Conservation (phyloP, 257 asterid genomes). For the Scutellaria minor region DNA sequence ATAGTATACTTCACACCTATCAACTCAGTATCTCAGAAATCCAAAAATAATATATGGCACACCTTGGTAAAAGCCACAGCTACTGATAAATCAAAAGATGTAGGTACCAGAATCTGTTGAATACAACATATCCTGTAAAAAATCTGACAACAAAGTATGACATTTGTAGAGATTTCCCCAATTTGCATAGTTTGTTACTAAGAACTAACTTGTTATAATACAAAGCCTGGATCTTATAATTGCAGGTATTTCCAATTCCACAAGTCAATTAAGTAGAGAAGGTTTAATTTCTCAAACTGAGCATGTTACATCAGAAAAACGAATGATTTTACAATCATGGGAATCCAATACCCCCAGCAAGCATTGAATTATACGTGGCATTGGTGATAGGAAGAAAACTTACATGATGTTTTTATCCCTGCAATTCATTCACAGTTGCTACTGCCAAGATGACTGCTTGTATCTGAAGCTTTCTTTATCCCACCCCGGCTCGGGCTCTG, state of each 20-base stretch:
- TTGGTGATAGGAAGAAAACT: slow-evolving; percentile 32
- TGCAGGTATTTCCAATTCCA: neutral
- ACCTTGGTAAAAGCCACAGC: neutral
- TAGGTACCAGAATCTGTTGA: too few species aligned
- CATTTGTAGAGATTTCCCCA: neutral
- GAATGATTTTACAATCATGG: neutral
- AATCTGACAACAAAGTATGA: too few species aligned
- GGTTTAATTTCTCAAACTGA: neutral
- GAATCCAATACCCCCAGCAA: neutral
- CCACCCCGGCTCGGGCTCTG: slow-evolving; percentile 84
- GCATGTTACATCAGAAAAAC: neutral
- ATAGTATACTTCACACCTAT: too few species aligned
- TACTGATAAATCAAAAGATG: neutral
- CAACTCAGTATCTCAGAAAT: too few species aligned
- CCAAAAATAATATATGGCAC: too few species aligned
- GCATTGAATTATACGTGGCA: neutral
- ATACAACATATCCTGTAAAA: too few species aligned
- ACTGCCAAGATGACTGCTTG: slow-evolving; percentile 81
- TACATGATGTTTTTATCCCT: slow-evolving; percentile 27
- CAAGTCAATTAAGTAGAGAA: neutral
- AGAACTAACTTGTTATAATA: neutral
- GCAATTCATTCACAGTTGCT: slow-evolving; percentile 29
- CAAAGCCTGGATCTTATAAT: neutral
- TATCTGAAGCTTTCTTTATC: slow-evolving; percentile 67
- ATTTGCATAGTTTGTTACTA: neutral